Conservation (phyloP, 192 early-diverging fungal species). For the Borealophlyctis nickersoniae region DNA sequence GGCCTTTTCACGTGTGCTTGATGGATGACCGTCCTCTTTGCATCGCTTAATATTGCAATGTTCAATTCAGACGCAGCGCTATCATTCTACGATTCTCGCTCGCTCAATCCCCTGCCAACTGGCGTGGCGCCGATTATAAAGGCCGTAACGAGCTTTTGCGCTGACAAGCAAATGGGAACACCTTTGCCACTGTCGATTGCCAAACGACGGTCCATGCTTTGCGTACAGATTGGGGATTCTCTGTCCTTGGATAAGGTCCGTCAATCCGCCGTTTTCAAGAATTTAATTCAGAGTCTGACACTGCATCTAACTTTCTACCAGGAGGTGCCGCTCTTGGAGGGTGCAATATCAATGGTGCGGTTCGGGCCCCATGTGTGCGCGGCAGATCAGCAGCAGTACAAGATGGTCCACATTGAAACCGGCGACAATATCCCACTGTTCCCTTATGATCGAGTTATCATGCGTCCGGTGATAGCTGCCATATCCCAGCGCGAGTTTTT, state of each 20-base stretch:
- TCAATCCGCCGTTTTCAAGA: neutral
- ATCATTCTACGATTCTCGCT: constrained; percentile 56
- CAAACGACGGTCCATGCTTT: constrained; percentile 32
- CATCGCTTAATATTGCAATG: constrained; percentile 1
- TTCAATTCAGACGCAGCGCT: constrained; percentile 56
- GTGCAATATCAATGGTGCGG: constrained; percentile 53
- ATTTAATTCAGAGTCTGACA: neutral
- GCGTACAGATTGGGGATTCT: constrained; percentile 37
- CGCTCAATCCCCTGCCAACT: constrained; percentile 24
- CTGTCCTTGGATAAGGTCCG: constrained; percentile 45
- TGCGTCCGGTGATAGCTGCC: constrained; percentile 61
- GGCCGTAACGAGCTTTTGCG: constrained; percentile 31
- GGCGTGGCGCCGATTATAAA: constrained; percentile 28
- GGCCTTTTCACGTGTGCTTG: neutral
- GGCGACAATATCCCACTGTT: constrained; percentile 43
- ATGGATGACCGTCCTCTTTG: neutral
- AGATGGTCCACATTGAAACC: constrained; percentile 53
- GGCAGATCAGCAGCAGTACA: constrained; percentile 70
- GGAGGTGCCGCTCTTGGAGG: constrained; percentile 66
- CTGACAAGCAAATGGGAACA: constrained; percentile 34
- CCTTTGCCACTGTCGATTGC: constrained; percentile 44
- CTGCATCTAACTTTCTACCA: constrained; percentile 19
- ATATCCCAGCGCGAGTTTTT: constrained; percentile 69
- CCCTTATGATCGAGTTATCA: constrained; percentile 47
- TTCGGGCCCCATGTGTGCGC: constrained; percentile 57